A percentile compares a stretch with the other conserved stretches of the same genome.
These are phyloP conservation scores for Hypoxylon sp. DNA, from an alignment of 2,329 filamentous ascomycete genomes.

Conservation along the genomic window DNA sequence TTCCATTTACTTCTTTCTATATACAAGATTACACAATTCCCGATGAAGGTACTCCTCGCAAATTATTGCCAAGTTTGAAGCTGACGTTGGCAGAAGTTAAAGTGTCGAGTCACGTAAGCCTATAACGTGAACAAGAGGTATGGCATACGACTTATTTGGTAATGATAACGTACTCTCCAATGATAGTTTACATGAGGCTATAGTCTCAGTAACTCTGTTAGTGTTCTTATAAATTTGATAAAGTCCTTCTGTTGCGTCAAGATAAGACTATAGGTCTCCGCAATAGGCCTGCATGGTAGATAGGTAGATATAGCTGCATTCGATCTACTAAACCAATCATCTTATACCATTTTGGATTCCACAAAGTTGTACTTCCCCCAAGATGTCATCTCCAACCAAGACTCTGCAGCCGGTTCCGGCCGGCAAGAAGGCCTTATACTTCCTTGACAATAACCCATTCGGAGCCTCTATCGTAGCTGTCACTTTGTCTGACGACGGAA, in stretches of 20 bases:
- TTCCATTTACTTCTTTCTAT: not conserved
- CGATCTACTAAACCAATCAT: not conserved
- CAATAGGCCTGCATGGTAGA: not conserved
- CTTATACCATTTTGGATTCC: not conserved
- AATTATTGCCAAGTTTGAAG: not conserved
- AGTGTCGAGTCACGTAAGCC: not conserved
- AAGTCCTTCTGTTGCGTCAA: not conserved
- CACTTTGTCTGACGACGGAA: conserved; percentile 15
- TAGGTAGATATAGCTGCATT: not conserved
- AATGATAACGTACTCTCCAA: not conserved
- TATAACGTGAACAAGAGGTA: not conserved
- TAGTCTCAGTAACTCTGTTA: not conserved
- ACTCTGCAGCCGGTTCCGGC: conserved; percentile 6
- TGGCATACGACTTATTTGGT: not conserved
- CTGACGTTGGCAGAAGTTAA: conserved; percentile 6
- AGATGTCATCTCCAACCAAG: conserved; percentile 1
- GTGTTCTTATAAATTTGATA: conserved; percentile 1
- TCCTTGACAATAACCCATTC: conserved; percentile 29
- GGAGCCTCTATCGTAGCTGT: conserved; percentile 26
- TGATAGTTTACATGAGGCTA: not conserved
- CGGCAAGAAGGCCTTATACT: conserved; percentile 18
- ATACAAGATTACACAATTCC: not conserved
- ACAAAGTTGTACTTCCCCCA: not conserved
- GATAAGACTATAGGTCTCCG: not conserved
- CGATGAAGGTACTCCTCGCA: not conserved